Conservation (phyloP, 2,329 filamentous ascomycete genomes). For the Aspergillus costaricaensis region DNA sequence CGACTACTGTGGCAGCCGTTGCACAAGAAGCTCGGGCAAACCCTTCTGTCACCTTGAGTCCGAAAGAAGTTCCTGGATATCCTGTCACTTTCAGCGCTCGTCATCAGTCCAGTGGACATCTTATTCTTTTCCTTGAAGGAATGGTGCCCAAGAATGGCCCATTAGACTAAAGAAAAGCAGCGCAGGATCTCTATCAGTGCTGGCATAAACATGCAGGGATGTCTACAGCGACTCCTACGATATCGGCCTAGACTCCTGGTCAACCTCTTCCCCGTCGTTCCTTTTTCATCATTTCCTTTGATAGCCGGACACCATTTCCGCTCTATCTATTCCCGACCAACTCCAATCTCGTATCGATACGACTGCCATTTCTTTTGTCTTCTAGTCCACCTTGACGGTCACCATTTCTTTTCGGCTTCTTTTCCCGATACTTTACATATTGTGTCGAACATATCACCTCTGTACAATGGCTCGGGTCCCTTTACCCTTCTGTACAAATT, state of each 20-base stretch:
- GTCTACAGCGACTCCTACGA: not conserved
- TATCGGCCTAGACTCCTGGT: not conserved
- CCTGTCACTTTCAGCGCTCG: not conserved
- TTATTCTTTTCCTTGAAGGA: not conserved
- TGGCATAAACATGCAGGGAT: not conserved
- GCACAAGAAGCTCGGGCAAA: not conserved
- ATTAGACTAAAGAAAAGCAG: not conserved
- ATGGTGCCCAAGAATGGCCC: not conserved
- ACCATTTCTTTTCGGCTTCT: not conserved
- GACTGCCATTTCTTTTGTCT: constrained; percentile 16
- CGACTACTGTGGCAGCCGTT: not conserved
- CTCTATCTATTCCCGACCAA: not conserved
- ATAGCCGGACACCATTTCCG: not conserved
- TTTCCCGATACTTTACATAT: constrained; percentile 2
- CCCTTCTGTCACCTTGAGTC: not conserved
- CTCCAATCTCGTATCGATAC: constrained; percentile 5
- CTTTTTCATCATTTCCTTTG: not conserved
- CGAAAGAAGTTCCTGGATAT: not conserved
- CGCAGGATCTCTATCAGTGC: not conserved
- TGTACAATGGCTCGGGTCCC: constrained; percentile 18
- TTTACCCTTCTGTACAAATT: constrained; percentile 17
- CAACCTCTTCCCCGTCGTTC: not conserved
- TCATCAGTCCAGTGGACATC: not conserved
- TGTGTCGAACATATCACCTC: constrained; percentile 15
- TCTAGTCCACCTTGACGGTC: constrained; percentile 10